Evolutionary conservation across 1,284 basidiomycete genomes (phyloP).

Genomic region (Sporisorium iseilematis-ciliati): DNA sequence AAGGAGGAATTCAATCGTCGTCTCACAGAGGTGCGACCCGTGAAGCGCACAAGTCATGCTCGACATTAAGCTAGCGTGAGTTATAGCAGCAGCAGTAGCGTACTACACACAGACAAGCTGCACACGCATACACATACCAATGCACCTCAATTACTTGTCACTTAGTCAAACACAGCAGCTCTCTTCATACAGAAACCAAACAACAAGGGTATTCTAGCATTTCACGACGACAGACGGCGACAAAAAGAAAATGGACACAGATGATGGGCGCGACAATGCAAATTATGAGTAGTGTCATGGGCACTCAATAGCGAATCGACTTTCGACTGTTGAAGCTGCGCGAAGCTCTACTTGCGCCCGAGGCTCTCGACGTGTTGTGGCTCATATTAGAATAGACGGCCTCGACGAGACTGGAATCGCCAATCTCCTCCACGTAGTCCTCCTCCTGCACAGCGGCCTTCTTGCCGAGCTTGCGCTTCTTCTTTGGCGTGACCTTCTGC

Average conservation of each 20-base stretch:
- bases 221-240: background rate
- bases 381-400: conserved; percentile 35
- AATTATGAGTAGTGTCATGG: background rate
- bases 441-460: conserved; percentile 57
- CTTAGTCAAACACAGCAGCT: too few relatives aligned
- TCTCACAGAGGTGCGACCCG: too few relatives aligned
- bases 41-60: too few relatives aligned
- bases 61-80: too few relatives aligned
- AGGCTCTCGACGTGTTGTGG: conserved; percentile 16
- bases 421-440: conserved; percentile 55
- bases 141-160: too few relatives aligned
- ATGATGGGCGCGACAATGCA: background rate
- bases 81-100: too few relatives aligned
- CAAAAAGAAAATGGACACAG: background rate
- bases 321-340: conserved; percentile 25
- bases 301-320: conserved; percentile 12
- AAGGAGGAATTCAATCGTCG: too few relatives aligned
- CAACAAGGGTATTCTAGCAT: conserved; percentile 6
- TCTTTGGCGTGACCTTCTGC: conserved; percentile 28
- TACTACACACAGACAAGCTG: background rate
- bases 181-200: background rate
- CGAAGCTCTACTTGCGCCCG: conserved; percentile 15
- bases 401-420: conserved; percentile 47
- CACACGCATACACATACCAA: too few relatives aligned
- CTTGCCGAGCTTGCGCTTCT: conserved; percentile 52